Percentiles rank a stretch among this genome's conserved stretches.
Conservation (phyloP, 2,329 filamentous ascomycete species). For the Penicillium thymicola region DNA sequence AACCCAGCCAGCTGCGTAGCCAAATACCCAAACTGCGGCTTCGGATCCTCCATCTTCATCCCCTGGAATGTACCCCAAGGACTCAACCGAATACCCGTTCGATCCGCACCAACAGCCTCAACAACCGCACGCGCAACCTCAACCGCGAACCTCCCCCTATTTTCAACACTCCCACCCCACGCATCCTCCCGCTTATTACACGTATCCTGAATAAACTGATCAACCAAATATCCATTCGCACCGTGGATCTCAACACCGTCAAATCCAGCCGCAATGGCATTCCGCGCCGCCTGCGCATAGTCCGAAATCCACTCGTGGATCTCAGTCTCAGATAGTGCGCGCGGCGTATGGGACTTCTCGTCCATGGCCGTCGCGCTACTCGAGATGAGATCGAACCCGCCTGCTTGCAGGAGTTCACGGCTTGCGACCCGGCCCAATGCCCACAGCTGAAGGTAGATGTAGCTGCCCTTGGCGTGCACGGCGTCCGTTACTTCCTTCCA, state of each 20-base stretch:
- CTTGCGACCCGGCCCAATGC: conserved; percentile 56
- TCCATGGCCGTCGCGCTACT: conserved; percentile 18
- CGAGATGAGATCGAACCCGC: conserved; percentile 18
- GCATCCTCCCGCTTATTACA: conserved; percentile 49
- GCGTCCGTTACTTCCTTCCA: conserved; percentile 62
- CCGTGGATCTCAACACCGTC: conserved; percentile 52
- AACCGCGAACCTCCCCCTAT: conserved; percentile 51
- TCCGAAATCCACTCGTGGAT: conserved; percentile 44
- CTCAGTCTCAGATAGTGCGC: conserved; percentile 38
- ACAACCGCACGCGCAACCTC: conserved; percentile 49
- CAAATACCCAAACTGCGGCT: conserved; percentile 62
- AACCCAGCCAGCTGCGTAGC: conserved; percentile 51
- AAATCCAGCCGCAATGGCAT: conserved; percentile 55
- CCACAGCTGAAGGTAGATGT: conserved; percentile 63
- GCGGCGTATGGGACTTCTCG: conserved; percentile 30
- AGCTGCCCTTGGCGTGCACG: conserved; percentile 61
- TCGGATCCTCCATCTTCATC: conserved; percentile 60
- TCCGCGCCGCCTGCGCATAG: conserved; percentile 47
- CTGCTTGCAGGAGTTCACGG: conserved; percentile 26
- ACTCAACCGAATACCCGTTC: conserved; percentile 48
- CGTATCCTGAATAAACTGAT: conserved; percentile 50
- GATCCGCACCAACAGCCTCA: conserved; percentile 45
- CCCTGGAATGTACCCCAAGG: conserved; percentile 41
- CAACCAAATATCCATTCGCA: conserved; percentile 51
- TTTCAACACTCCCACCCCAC: conserved; percentile 49